phyloP scores from a whole-genome alignment of 2,329 filamentous ascomycete species.

The Elsinoe arachidis region DNA sequence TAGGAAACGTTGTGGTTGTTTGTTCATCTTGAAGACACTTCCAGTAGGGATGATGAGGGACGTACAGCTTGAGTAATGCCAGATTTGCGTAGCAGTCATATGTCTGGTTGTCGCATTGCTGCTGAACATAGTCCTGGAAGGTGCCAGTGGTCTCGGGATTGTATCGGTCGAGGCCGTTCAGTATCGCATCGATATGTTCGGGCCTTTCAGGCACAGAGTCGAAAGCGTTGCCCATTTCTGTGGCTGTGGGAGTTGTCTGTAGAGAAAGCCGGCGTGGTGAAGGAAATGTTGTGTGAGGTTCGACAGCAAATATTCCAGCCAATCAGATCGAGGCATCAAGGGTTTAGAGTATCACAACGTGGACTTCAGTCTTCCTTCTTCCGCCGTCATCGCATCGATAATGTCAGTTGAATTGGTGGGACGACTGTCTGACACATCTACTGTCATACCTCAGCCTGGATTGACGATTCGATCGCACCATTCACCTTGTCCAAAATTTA shows the following conservation, averaged over 20 bases:
- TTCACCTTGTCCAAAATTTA: too few species aligned
- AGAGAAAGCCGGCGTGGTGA: background rate
- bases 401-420: too few species aligned
- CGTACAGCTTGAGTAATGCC: constrained; percentile 93
- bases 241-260: background rate
- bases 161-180: constrained; percentile 95
- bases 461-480: too few species aligned
- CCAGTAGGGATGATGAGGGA: constrained; percentile 28
- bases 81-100: constrained; percentile 96
- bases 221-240: constrained; percentile 47
- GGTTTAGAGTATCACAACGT: background rate
- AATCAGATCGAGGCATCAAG: background rate
- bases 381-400: too few species aligned
- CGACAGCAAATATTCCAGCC: constrained; percentile 8
- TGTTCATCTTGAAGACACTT: constrained; percentile 41
- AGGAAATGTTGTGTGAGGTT: constrained; percentile 12
- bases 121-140: constrained; percentile 88
- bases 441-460: too few species aligned
- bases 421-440: too few species aligned
- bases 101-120: constrained; percentile 91
- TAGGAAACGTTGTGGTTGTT: constrained; percentile 71
- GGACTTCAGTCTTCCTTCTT: background rate
- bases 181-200: constrained; percentile 83
- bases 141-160: constrained; percentile 91
- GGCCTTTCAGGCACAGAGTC: constrained; percentile 90